Evolutionary conservation across 805 yeast species (phyloP).

Genomic region (Yarrowia hollandica): DNA sequence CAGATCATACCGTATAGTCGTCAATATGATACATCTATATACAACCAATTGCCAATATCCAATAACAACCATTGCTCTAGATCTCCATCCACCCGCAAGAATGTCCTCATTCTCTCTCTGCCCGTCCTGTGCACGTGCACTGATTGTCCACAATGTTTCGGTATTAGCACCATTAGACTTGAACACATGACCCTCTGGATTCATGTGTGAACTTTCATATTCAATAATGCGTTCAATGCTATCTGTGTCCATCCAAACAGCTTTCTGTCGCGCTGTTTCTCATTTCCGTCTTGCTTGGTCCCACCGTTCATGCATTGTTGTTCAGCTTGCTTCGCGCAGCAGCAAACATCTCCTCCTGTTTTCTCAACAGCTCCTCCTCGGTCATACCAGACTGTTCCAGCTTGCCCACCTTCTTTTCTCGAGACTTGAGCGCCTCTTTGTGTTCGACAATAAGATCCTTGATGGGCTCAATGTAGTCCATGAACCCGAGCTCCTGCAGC

Average conservation of each 20-base stretch:
- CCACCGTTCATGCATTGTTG: slow-evolving; percentile 6
- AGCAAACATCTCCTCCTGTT: slow-evolving; percentile 88
- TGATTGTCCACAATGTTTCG: not conserved
- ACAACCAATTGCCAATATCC: not conserved
- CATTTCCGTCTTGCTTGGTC: too few species aligned
- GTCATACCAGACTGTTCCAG: slow-evolving; percentile 88
- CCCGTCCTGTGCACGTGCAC: not conserved
- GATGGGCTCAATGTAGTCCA: slow-evolving; percentile 77
- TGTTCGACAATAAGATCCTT: slow-evolving; percentile 80
- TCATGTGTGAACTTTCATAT: too few species aligned
- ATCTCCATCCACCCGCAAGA: not conserved
- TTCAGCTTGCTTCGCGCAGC: slow-evolving; percentile 36
- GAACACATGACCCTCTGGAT: too few species aligned
- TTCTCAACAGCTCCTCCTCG: slow-evolving; percentile 87
- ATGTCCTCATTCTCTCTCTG: too few species aligned
- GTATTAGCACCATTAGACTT: too few species aligned
- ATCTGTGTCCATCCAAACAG: too few species aligned
- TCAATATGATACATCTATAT: slow-evolving; percentile 17
- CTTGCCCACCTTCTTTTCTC: slow-evolving; percentile 88
- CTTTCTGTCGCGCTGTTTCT: too few species aligned
- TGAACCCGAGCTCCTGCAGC: slow-evolving; percentile 79
- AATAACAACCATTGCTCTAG: not conserved
- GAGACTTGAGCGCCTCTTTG: slow-evolving; percentile 78
- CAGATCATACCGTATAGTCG: too few species aligned
- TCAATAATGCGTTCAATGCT: too few species aligned